phyloP scores from a whole-genome alignment of 345 rosid species.

The Euclidium syriacum region DNA sequence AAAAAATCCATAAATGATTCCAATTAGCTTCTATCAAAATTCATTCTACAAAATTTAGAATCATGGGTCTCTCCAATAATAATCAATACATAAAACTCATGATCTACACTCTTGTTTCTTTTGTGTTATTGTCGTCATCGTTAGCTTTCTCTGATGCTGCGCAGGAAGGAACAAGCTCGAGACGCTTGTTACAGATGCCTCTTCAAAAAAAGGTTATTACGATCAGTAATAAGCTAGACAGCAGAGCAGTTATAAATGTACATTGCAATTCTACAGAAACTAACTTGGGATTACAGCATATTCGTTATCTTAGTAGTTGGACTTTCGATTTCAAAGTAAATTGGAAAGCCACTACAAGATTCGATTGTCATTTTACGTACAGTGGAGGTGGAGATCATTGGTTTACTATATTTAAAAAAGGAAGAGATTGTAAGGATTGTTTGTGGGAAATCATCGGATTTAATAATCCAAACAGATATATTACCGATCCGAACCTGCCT shows the following conservation, averaged over 20 bases:
- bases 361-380: conserved; percentile 1
- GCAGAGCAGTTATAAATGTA: neutral
- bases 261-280: conserved; percentile 1
- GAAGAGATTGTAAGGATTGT: neutral
- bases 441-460: neutral
- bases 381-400: conserved; percentile 12
- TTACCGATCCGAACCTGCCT: no score
- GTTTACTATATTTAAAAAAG: neutral
- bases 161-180: neutral
- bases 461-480: no score
- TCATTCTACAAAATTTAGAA: neutral
- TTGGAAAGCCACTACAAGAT: conserved; percentile 6
- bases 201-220: neutral
- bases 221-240: neutral
- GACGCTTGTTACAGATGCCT: conserved; percentile 1
- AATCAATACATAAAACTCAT: neutral
- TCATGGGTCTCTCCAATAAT: neutral
- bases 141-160: conserved; percentile 1
- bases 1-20: neutral
- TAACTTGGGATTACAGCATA: neutral
- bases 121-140: neutral
- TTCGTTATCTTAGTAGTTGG: neutral
- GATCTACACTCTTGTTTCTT: neutral
- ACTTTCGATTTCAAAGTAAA: neutral
- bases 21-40: neutral